Conservation (phyloP, 148 eudicot species). For the Arctostaphylos glauca region DNA sequence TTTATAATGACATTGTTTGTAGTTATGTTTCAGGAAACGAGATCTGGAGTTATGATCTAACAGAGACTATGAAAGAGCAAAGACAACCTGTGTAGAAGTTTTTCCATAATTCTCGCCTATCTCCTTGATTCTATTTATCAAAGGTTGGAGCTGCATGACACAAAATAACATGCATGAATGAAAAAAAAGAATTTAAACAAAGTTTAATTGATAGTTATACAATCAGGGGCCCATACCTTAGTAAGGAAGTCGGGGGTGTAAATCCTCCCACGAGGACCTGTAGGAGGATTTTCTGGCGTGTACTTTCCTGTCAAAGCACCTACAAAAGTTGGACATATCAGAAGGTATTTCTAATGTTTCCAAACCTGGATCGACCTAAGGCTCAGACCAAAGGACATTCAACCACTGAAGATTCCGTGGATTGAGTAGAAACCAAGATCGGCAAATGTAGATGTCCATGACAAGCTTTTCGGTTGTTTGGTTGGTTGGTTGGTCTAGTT, state of each 20-base stretch:
- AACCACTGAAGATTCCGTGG: neutral
- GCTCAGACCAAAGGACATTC: neutral
- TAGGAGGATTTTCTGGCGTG: conserved; percentile 81
- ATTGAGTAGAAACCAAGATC: too few relatives aligned
- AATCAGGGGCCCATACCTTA: conserved; percentile 37
- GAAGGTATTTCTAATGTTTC: neutral
- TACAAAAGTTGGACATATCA: conserved; percentile 26
- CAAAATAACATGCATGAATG: conserved; percentile 9
- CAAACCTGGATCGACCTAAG: neutral
- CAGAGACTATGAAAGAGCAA: neutral
- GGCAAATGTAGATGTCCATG: neutral
- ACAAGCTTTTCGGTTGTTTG: neutral
- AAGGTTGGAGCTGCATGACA: conserved; percentile 79
- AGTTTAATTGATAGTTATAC: neutral
- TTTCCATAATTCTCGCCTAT: conserved; percentile 68
- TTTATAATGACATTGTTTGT: too few relatives aligned
- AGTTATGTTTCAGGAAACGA: neutral
- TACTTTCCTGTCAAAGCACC: conserved; percentile 92
- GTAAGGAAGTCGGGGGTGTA: conserved; percentile 75
- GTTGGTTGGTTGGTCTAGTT: too few relatives aligned
- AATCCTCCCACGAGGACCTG: conserved; percentile 88
- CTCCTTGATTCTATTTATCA: conserved; percentile 72
- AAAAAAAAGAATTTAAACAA: neutral
- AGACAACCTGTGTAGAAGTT: conserved; percentile 77
- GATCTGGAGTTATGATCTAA: neutral